Conservation (phyloP, 164 flowering plant species). For the Pachysandra terminalis region DNA sequence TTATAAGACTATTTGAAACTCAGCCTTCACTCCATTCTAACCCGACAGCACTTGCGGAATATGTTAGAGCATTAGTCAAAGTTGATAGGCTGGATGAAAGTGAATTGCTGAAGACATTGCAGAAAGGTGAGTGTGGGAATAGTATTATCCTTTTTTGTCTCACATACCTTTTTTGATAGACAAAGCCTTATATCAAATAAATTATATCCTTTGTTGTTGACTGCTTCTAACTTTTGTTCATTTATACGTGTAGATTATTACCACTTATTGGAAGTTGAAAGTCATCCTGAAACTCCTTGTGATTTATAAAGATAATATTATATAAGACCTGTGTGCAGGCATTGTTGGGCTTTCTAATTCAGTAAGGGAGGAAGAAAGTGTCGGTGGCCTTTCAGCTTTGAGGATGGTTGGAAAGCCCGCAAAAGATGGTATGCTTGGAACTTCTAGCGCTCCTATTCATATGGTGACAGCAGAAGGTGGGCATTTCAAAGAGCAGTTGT, state of each 20-base stretch:
- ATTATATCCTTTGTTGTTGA: background rate
- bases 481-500: slow-evolving; percentile 78
- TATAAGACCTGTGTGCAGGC: slow-evolving; percentile 22
- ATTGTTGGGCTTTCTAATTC: slow-evolving; percentile 34
- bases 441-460: slow-evolving; percentile 80
- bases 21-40: slow-evolving; percentile 76
- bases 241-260: background rate
- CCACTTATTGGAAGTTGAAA: background rate
- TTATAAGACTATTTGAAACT: slow-evolving; percentile 83
- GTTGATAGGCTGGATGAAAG: slow-evolving; percentile 86
- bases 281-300: slow-evolving; percentile 9
- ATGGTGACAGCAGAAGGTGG: slow-evolving; percentile 83
- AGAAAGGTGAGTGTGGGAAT: slow-evolving; percentile 54
- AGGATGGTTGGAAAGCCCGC: slow-evolving; percentile 62
- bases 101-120: slow-evolving; percentile 78
- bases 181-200: background rate
- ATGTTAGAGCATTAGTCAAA: slow-evolving; percentile 86
- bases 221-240: background rate
- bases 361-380: slow-evolving; percentile 44
- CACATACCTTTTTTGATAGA: background rate
- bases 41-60: slow-evolving; percentile 83
- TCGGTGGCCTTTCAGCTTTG: slow-evolving; percentile 57
- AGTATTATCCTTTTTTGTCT: background rate
- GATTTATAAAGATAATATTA: background rate
- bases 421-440: slow-evolving; percentile 80